phyloP scores from a whole-genome alignment of 306 rosid species.

The Pyrus communis region DNA sequence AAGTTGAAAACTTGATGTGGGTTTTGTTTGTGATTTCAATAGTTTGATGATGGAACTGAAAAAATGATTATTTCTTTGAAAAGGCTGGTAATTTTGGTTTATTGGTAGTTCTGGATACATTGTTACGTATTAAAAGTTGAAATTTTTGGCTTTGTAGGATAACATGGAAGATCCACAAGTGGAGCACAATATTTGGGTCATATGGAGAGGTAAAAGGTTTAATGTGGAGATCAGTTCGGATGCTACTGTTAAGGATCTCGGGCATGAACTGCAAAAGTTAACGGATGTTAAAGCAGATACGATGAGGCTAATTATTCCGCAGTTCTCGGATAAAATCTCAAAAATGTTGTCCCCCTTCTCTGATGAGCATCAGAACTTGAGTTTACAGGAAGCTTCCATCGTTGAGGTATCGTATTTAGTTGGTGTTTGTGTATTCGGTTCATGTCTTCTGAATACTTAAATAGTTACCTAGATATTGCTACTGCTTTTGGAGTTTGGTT shows the following conservation, averaged over 20 bases:
- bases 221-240: conserved; percentile 36
- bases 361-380: conserved; percentile 49
- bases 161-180: conserved; percentile 46
- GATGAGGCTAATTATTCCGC: conserved; percentile 73
- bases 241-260: conserved; percentile 70
- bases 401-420: conserved; percentile 43
- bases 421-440: neutral
- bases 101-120: neutral
- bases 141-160: conserved; percentile 30
- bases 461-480: neutral
- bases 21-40: conserved; percentile 9
- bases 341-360: conserved; percentile 74
- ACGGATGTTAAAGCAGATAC: conserved; percentile 69
- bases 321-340: conserved; percentile 40
- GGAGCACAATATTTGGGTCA: conserved; percentile 29
- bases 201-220: conserved; percentile 80
- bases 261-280: conserved; percentile 52
- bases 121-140: neutral
- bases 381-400: conserved; percentile 53
- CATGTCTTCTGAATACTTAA: neutral
- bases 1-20: conserved; percentile 2
- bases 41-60: neutral
- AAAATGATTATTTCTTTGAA: neutral
- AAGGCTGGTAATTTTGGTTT: neutral
- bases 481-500: neutral